These are phyloP conservation scores for Russula dissimulans DNA, from an alignment of 768 basidiomycete genomes.

Conservation along the genomic window DNA sequence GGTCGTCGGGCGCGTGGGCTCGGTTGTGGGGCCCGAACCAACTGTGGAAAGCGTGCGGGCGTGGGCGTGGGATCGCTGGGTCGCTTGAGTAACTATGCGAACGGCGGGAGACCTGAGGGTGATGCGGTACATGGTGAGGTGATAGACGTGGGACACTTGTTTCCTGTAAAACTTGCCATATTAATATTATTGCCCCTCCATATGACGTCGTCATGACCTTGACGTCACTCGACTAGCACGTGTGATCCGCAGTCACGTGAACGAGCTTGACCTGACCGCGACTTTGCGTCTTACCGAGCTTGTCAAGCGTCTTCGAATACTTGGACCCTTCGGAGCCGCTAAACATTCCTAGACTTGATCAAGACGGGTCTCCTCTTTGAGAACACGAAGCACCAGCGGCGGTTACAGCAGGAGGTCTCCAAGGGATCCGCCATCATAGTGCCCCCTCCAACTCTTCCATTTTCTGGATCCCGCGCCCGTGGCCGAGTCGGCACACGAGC, in stretches of 20 bases:
- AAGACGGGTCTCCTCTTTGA: too few relatives aligned
- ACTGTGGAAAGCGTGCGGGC: neutral
- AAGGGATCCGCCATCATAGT: too few relatives aligned
- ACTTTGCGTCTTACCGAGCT: too few relatives aligned
- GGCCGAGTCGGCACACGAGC: too few relatives aligned
- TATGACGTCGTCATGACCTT: constrained; percentile 47
- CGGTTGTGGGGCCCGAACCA: neutral
- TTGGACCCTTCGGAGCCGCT: too few relatives aligned
- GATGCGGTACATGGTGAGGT: neutral
- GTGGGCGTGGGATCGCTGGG: neutral
- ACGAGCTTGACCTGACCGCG: constrained; percentile 21
- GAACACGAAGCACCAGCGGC: too few relatives aligned
- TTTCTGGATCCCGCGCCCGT: too few relatives aligned
- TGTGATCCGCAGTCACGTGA: constrained; percentile 34
- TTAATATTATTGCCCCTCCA: neutral
- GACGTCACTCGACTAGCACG: constrained; percentile 24
- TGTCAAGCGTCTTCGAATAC: too few relatives aligned
- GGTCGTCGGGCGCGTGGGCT: neutral
- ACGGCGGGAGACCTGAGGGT: constrained; percentile 1
- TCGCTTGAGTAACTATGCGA: neutral
- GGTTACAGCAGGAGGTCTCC: too few relatives aligned
- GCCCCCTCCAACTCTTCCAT: too few relatives aligned
- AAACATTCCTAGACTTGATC: too few relatives aligned
- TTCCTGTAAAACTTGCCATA: too few relatives aligned
- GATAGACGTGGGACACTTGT: neutral